Conservation (phyloP, 345 rosid species). For the Clausena lansium region DNA sequence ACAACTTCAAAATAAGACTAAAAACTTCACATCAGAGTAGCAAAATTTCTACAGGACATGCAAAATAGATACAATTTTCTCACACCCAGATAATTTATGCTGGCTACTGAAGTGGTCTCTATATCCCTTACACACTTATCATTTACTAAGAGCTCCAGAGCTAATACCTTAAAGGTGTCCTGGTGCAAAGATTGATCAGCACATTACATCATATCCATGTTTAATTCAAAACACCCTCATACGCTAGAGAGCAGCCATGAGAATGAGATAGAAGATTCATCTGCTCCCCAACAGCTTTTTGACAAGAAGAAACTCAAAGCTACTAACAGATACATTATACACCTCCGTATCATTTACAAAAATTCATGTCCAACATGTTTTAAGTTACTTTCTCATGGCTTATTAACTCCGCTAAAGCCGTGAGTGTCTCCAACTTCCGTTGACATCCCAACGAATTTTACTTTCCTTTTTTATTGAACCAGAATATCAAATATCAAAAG, state of each 20-base stretch:
- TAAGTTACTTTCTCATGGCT: too few relatives aligned
- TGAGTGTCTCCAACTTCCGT: neutral
- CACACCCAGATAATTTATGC: too few relatives aligned
- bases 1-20: too few relatives aligned
- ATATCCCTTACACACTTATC: too few relatives aligned
- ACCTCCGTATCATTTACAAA: neutral
- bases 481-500: neutral
- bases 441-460: neutral
- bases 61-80: too few relatives aligned
- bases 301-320: slow-evolving; percentile 1
- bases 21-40: too few relatives aligned
- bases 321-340: neutral
- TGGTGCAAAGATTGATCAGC: neutral
- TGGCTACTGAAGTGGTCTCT: too few relatives aligned
- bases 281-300: slow-evolving; percentile 11
- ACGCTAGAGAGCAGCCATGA: slow-evolving; percentile 6
- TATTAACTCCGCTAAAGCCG: neutral
- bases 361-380: neutral
- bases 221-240: slow-evolving; percentile 3
- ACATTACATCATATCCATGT: neutral
- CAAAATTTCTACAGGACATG: too few relatives aligned
- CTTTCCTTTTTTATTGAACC: neutral
- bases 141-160: neutral
- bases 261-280: slow-evolving; percentile 1
- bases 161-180: neutral